These are phyloP conservation scores for Dryadomyces quercus-mongolicae DNA, from an alignment of 2,329 filamentous ascomycete genomes.

Conservation along the genomic window DNA sequence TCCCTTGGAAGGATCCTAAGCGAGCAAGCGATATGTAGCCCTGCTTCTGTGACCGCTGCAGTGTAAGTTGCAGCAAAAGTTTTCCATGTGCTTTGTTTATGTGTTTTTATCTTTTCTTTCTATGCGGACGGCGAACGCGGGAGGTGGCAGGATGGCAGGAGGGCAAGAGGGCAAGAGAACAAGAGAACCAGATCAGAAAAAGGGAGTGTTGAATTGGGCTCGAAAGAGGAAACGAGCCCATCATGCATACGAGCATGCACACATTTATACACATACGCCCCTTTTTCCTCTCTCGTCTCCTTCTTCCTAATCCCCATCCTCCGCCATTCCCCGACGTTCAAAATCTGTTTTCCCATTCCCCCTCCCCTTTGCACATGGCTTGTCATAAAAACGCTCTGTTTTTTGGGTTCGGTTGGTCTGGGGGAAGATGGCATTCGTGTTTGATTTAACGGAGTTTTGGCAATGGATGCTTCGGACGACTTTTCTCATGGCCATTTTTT, in stretches of 20 bases:
- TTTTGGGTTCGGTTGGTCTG: neutral
- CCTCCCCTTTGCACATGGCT: neutral
- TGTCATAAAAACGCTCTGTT: neutral
- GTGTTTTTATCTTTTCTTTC: no score
- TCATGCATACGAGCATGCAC: neutral
- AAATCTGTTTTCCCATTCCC: neutral
- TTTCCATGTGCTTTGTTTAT: neutral
- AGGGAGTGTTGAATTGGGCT: neutral
- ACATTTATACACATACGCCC: neutral
- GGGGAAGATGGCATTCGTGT: neutral
- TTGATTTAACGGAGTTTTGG: neutral
- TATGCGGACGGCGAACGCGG: neutral
- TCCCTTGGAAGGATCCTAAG: conserved; percentile 40
- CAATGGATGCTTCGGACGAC: neutral
- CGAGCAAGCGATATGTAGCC: neutral
- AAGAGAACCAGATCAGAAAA: neutral
- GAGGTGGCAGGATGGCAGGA: no score
- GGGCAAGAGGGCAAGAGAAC: neutral
- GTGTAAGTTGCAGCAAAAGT: neutral
- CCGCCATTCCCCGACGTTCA: neutral
- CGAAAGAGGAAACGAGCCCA: neutral
- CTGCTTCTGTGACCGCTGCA: neutral
- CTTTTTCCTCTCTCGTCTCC: neutral
- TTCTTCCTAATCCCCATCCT: no score
- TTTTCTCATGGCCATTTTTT: neutral